Percentiles rank a stretch among this genome's conserved stretches.
Conservation (phyloP, 192 early-diverging fungal species). For the Coemansia sp. region DNA sequence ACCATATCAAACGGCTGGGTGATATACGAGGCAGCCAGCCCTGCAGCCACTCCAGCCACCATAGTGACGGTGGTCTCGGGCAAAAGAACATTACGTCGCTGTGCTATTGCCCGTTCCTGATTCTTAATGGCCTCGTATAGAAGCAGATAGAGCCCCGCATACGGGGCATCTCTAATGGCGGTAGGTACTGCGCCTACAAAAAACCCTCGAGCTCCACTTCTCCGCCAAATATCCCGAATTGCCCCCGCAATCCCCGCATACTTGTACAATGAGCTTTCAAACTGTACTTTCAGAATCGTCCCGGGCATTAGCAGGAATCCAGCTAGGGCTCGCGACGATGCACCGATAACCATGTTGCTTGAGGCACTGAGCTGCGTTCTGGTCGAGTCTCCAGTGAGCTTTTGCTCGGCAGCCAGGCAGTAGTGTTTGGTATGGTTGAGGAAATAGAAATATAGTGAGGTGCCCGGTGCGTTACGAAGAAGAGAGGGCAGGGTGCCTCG, state of each 20-base stretch:
- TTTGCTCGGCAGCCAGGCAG: constrained; percentile 22
- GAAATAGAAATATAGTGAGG: constrained; percentile 61
- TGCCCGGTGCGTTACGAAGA: constrained; percentile 52
- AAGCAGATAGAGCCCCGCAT: constrained; percentile 85
- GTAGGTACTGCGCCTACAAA: constrained; percentile 88
- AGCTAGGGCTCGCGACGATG: constrained; percentile 65
- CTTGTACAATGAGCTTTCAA: constrained; percentile 84
- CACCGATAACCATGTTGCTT: constrained; percentile 71
- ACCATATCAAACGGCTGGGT: constrained; percentile 95
- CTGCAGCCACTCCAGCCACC: constrained; percentile 62
- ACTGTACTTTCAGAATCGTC: constrained; percentile 89
- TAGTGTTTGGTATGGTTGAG: constrained; percentile 48
- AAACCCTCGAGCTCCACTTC: constrained; percentile 72
- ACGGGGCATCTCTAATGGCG: constrained; percentile 82
- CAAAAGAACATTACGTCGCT: constrained; percentile 34
- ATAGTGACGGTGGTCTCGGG: constrained; percentile 63
- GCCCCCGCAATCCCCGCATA: constrained; percentile 72
- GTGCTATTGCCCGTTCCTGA: constrained; percentile 37
- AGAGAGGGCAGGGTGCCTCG: constrained; percentile 50
- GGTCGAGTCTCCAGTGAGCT: constrained; percentile 9
- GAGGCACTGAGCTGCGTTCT: constrained; percentile 51
- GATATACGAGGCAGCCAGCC: constrained; percentile 69
- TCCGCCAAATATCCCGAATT: constrained; percentile 62
- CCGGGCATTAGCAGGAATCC: constrained; percentile 92
- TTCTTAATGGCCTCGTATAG: constrained; percentile 81